phyloP scores from a whole-genome alignment of 805 yeast species.

The Metschnikowia aberdeeniae region DNA sequence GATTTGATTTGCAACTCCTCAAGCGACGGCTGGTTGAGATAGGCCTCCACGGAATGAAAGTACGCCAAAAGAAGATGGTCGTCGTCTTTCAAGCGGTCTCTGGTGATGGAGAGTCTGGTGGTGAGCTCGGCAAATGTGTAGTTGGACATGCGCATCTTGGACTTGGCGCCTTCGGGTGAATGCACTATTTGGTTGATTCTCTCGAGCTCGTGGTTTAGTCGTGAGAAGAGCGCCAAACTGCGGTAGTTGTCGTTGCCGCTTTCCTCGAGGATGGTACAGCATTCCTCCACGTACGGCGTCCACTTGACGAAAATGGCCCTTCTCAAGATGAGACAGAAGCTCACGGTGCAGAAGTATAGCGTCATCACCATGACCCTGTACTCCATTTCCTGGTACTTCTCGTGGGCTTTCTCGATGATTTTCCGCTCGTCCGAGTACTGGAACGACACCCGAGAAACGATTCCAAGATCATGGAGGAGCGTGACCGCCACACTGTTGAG shows the following conservation, averaged over 20 bases:
- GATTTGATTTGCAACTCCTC: constrained; percentile 15
- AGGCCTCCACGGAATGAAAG: constrained; percentile 62
- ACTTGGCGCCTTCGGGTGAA: constrained; percentile 25
- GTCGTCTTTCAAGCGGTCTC: constrained; percentile 32
- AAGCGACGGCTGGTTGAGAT: constrained; percentile 54
- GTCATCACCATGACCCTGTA: constrained; percentile 50
- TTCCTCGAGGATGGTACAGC: constrained; percentile 47
- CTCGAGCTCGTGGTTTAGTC: constrained; percentile 58
- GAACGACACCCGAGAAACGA: constrained; percentile 47
- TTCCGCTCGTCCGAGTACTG: constrained; percentile 14
- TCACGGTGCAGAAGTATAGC: constrained; percentile 58
- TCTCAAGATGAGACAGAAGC: constrained; percentile 61
- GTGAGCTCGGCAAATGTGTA: constrained; percentile 49
- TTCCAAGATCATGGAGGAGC: constrained; percentile 72
- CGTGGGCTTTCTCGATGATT: constrained; percentile 11
- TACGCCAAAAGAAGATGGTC: constrained; percentile 46
- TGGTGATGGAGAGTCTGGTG: constrained; percentile 39
- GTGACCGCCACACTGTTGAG: constrained; percentile 61
- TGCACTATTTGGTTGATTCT: constrained; percentile 52
- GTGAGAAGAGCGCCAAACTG: constrained; percentile 54
- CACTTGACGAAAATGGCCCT: constrained; percentile 60
- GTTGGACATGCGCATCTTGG: constrained; percentile 25
- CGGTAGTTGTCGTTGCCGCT: constrained; percentile 29
- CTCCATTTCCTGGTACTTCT: constrained; percentile 33
- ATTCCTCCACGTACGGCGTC: constrained; percentile 61